These are phyloP conservation scores for Blastobotrys parvus DNA, from an alignment of 805 yeast genomes.

Conservation along the genomic window DNA sequence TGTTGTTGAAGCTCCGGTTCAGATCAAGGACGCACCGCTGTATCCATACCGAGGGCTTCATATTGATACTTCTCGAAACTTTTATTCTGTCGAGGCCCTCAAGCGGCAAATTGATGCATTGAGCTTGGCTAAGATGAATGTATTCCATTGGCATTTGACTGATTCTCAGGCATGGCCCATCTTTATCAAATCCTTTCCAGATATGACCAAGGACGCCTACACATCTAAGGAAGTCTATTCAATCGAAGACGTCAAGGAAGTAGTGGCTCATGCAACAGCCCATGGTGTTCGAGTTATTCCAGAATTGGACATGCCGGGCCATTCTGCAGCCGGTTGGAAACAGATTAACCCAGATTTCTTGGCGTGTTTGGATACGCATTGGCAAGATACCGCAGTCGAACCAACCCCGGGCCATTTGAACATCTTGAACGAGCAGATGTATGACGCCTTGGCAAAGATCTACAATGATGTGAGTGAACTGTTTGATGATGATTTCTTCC, in stretches of 20 bases:
- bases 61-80: conserved; percentile 34
- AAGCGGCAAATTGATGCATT: conserved; percentile 31
- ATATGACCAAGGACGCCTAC: conserved; percentile 34
- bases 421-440: conserved; percentile 26
- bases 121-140: conserved; percentile 32
- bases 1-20: conserved; percentile 28
- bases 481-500: conserved; percentile 31
- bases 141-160: conserved; percentile 35
- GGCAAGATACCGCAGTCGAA: conserved; percentile 28
- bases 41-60: conserved; percentile 33
- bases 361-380: conserved; percentile 27
- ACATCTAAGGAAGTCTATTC: conserved; percentile 27
- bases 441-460: conserved; percentile 27
- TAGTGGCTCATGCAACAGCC: conserved; percentile 28
- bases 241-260: conserved; percentile 21
- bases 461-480: conserved; percentile 28
- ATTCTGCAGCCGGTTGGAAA: conserved; percentile 33
- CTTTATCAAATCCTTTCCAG: conserved; percentile 26
- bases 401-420: conserved; percentile 37
- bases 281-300: conserved; percentile 35
- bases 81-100: conserved; percentile 23
- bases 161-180: conserved; percentile 38
- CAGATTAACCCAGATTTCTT: conserved; percentile 26
- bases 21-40: conserved; percentile 29
- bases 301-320: conserved; percentile 36